A percentile compares a stretch with the other conserved stretches of the same genome.
Conservation (phyloP, 2,329 filamentous ascomycete genomes). For the Epichloe sp. region DNA sequence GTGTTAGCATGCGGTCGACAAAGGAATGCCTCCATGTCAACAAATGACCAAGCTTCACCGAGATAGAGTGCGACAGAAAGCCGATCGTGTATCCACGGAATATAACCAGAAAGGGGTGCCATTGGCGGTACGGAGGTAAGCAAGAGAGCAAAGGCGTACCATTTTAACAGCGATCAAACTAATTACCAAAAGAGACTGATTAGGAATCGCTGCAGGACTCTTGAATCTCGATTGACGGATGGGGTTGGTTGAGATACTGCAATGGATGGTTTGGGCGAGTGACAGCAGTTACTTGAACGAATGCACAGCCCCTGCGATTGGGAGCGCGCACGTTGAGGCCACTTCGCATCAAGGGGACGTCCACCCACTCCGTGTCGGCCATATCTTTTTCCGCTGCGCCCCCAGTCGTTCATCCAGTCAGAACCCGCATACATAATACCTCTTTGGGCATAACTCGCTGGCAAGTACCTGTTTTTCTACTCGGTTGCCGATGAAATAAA, state of each 20-base stretch:
- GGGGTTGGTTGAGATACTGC: conserved; percentile 8
- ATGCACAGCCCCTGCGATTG: conserved; percentile 11
- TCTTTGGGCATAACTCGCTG: background rate
- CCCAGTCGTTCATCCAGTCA: background rate
- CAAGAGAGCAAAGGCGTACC: conserved; percentile 14
- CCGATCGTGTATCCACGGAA: background rate
- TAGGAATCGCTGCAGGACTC: conserved; percentile 23
- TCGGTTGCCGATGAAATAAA: too few relatives aligned
- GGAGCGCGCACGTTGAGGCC: conserved; percentile 24
- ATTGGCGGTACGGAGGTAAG: background rate
- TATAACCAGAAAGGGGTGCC: background rate
- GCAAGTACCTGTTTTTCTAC: too few relatives aligned
- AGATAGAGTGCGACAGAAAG: background rate
- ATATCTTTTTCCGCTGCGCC: conserved; percentile 21
- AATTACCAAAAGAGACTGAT: conserved; percentile 10
- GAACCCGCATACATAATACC: background rate
- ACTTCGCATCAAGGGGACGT: conserved; percentile 26
- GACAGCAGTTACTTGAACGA: conserved; percentile 12
- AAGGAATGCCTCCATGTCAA: too few relatives aligned
- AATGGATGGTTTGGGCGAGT: conserved; percentile 6
- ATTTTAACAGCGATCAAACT: conserved; percentile 14
- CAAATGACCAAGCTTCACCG: background rate
- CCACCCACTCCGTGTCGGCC: conserved; percentile 10
- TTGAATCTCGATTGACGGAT: conserved; percentile 11
- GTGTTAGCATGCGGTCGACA: background rate